phyloP scores from a whole-genome alignment of 2,329 filamentous ascomycete genomes.

The Acrodontium crateriforme region DNA sequence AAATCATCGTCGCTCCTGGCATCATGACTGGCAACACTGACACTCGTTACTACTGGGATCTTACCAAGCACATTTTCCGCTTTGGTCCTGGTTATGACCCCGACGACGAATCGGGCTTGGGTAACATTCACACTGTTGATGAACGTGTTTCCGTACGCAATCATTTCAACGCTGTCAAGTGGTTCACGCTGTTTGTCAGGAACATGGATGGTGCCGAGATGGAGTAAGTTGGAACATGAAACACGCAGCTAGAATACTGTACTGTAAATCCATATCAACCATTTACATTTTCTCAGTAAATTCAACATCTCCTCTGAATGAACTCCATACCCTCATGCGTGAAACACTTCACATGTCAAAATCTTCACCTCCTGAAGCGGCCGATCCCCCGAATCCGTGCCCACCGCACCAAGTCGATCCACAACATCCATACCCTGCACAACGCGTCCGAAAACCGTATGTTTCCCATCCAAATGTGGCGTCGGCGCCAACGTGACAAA shows the following conservation, averaged over 20 bases:
- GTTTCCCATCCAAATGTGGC: constrained; percentile 79
- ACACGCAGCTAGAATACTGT: too few relatives aligned
- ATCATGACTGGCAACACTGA: constrained; percentile 26
- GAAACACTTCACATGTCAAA: constrained; percentile 14
- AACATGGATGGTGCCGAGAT: constrained; percentile 34
- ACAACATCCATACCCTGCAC: constrained; percentile 82
- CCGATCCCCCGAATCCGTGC: constrained; percentile 58
- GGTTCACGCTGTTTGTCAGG: constrained; percentile 30
- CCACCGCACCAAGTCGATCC: constrained; percentile 75
- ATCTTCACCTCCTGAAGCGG: constrained; percentile 75
- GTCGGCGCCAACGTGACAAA: constrained; percentile 75
- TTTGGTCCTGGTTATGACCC: constrained; percentile 23
- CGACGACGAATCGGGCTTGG: constrained; percentile 14
- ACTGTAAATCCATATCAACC: not conserved
- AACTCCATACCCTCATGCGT: constrained; percentile 1
- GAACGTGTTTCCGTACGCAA: constrained; percentile 24
- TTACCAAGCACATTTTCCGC: constrained; percentile 24
- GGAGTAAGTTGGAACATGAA: too few relatives aligned
- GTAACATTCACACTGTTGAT: constrained; percentile 22
- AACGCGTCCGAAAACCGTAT: constrained; percentile 89
- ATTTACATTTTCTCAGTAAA: too few relatives aligned
- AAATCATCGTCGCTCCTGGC: constrained; percentile 23
- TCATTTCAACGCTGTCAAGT: constrained; percentile 31
- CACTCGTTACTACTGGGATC: constrained; percentile 22
- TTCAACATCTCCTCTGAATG: too few relatives aligned